phyloP scores from a whole-genome alignment of 1,139 yeast genomes.

The Chernovozyma sophiae-reginae region DNA sequence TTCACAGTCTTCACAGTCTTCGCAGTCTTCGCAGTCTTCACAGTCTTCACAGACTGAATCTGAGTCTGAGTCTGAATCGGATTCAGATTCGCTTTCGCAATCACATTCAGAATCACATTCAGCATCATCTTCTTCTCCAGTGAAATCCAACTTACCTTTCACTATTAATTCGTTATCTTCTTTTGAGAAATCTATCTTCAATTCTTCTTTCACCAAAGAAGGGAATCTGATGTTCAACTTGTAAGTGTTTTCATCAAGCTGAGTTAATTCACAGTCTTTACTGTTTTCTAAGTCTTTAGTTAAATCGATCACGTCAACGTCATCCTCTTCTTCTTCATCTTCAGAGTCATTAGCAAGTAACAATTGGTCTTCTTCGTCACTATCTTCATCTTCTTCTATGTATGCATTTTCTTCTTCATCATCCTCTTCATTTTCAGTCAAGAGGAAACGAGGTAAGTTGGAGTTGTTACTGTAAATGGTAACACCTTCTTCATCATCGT shows the following conservation, averaged over 20 bases:
- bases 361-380: constrained; percentile 25
- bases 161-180: constrained; percentile 41
- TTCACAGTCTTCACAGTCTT: constrained; percentile 10
- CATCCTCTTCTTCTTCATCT: constrained; percentile 30
- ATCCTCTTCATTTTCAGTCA: constrained; percentile 30
- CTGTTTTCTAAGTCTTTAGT: constrained; percentile 41
- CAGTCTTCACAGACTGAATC: constrained; percentile 5
- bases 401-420: constrained; percentile 25
- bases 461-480: constrained; percentile 43
- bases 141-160: constrained; percentile 39
- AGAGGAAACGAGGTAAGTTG: constrained; percentile 34
- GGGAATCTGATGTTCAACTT: constrained; percentile 44
- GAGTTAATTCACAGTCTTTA: constrained; percentile 43
- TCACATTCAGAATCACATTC: constrained; percentile 17
- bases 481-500: constrained; percentile 39
- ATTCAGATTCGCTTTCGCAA: constrained; percentile 11
- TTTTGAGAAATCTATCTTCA: constrained; percentile 40
- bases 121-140: constrained; percentile 18
- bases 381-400: constrained; percentile 29
- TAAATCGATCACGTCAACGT: constrained; percentile 36
- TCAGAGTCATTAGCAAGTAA: constrained; percentile 28
- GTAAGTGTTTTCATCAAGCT: constrained; percentile 38
- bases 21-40: constrained; percentile 7
- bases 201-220: constrained; percentile 39
- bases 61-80: constrained; percentile 8